A percentile compares a stretch with the other conserved stretches of the same genome.
Evolutionary conservation across 768 basidiomycete genomes (phyloP).

Genomic region (Trametes punicea): DNA sequence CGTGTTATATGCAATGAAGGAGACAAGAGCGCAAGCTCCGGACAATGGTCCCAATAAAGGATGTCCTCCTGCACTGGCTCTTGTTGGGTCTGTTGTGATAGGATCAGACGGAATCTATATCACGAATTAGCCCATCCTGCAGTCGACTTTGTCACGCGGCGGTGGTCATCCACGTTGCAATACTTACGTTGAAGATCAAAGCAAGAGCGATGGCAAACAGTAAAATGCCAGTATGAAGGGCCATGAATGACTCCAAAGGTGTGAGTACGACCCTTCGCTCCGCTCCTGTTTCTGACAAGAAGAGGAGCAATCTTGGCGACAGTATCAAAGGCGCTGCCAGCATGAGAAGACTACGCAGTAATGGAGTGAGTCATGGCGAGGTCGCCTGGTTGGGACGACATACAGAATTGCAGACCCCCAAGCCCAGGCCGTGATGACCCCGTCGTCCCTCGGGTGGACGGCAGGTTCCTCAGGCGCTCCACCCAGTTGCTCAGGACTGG

Average conservation of each 20-base stretch:
- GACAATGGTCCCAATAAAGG: constrained; percentile 65
- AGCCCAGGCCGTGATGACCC: constrained; percentile 36
- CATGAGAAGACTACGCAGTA: constrained; percentile 19
- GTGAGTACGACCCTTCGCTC: constrained; percentile 50
- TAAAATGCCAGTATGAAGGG: constrained; percentile 62
- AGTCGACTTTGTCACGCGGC: no score
- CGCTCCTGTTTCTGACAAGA: constrained; percentile 50
- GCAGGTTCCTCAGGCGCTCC: constrained; percentile 8
- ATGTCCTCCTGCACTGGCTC: constrained; percentile 35
- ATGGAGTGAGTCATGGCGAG: neutral
- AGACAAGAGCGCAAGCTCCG: constrained; percentile 47
- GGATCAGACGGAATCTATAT: neutral
- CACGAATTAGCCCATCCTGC: neutral
- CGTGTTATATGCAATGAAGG: constrained; percentile 67
- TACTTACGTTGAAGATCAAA: constrained; percentile 55
- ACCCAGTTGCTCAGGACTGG: neutral
- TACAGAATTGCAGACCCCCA: constrained; percentile 34
- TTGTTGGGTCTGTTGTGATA: neutral
- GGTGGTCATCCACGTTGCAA: neutral
- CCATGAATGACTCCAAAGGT: constrained; percentile 65
- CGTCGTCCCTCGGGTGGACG: constrained; percentile 19
- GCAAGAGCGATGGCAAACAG: constrained; percentile 53
- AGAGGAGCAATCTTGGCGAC: constrained; percentile 65
- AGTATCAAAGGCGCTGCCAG: constrained; percentile 34
- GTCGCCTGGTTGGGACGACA: constrained; percentile 14